Evolutionary conservation across 2,329 filamentous ascomycete species (phyloP).

Genomic region (Fusarium compactum): DNA sequence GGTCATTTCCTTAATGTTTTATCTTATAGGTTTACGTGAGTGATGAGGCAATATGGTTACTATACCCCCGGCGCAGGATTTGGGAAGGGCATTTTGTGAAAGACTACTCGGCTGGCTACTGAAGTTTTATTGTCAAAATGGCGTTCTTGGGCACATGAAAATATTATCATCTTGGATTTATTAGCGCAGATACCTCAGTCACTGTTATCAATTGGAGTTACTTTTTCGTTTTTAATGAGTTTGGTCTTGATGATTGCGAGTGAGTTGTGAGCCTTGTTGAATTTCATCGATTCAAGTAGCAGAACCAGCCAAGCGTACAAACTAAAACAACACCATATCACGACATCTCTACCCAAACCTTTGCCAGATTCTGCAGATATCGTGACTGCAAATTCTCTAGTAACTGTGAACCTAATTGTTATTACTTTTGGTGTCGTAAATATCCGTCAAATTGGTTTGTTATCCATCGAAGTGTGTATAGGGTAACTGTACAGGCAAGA

Average conservation of each 20-base stretch:
- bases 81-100: constrained; percentile 16
- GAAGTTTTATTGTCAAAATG: constrained; percentile 18
- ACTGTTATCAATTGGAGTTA: neutral
- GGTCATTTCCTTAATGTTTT: neutral
- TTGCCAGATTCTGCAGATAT: too few species aligned
- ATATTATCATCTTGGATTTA: constrained; percentile 12
- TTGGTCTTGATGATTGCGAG: too few species aligned
- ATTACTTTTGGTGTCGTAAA: rapidly evolving
- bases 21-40: neutral
- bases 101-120: constrained; percentile 12
- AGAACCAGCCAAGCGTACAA: too few species aligned
- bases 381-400: too few species aligned
- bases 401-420: too few species aligned
- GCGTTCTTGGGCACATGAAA: constrained; percentile 8
- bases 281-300: too few species aligned
- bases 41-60: constrained; percentile 29
- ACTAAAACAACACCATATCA: too few species aligned
- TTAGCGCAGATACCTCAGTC: constrained; percentile 29
- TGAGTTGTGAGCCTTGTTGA: too few species aligned
- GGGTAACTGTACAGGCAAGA: too few species aligned
- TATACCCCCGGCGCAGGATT: constrained; percentile 29
- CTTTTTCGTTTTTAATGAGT: neutral
- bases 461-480: rapidly evolving
- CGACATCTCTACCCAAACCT: too few species aligned
- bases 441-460: too few species aligned